Base-by-base conservation (phyloP, 345 rosid genomes). In the Camelina sativa region DNA sequence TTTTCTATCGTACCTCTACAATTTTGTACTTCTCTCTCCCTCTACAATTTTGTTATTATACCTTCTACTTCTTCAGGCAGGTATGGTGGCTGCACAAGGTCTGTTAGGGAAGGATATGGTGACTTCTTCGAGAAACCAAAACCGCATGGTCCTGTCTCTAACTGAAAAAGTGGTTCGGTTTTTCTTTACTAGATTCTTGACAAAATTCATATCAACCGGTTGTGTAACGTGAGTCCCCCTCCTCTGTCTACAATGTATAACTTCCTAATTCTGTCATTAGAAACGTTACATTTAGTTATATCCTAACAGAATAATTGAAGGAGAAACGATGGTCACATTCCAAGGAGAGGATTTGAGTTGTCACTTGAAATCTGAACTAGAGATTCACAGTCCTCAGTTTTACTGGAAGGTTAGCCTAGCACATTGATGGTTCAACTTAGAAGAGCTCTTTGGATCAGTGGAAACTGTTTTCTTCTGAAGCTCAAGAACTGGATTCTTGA, bases 341-440 rank as follows among this genome's bases (percentile, higher is more conserved):
- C 81, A 84, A 43, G 95, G 91, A 73, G 62, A 82, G 4, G 47
- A 48, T n/a, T 67, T 73, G 46, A 81, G 66, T 23, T 87, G 85
- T 76, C 64, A 46, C 22, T 72, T 82, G 48, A 84, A 80, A 70
- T 72, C 83, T 79, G 67, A 71, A 25, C 43, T 93, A 52, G 74
- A 73, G 80, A 79, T 93, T 72, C 94, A 89, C 80, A 84, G 67
- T 81, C 89, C 93, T 52, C 88, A 82, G 58, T 89, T 93, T 84
- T 91, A 93, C 79, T 91, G 97, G 91, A 93, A 91, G 97, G 98
- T 57, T 44, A 13, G 12, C 43, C 4, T 38, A 38, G 12, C 11
- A 28, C 13, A 55, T 7, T 7, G 30, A 54, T 25, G 22, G 22
- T 20, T 20, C 22, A 20, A 23, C 4, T 44, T 20, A 10, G 6